Base-by-base conservation (phyloP, 495 filamentous ascomycete species). In the Daldinia vernicosa region DNA sequence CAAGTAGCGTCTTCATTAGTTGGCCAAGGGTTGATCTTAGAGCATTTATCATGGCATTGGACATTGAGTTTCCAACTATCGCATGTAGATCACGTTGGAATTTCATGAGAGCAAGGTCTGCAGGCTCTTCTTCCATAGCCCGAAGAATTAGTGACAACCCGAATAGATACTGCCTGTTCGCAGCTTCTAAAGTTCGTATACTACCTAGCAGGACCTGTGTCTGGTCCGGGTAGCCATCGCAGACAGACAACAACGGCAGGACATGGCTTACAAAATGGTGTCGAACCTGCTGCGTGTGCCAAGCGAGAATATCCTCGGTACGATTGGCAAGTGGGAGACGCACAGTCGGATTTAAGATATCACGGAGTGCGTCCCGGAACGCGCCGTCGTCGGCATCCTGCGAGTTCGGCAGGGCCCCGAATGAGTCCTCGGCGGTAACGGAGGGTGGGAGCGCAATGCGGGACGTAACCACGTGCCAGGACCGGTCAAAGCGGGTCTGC, bases 401-500 rank as follows among this genome's bases (percentile, higher is more conserved):
- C 39, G 86, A 77, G 67, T 83, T 83, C 11, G 81, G 69, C 40
- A 81, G 75, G 15, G 75, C 75, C 51, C 77, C 82, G 72, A 82
- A 81, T 32, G 78, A 80, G 57, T 82, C 80, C 57, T 81, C 80
- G 1, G 69, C 79, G 4, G 81, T 76, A 30, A 78, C 83, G 30
- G 83, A 80, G 51, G 80, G 66, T 11, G 89, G 88, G 3, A 93
- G 78, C 5, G 82, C 77, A 15, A 94, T 84, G 52, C 86, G 87
- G 39, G 82, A 80, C 11, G 89, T 92, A 51, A 90, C 90, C 2
- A 83, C 78, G 74, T 87, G 86, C 90, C 92, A 93, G 39, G 91
- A 88, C 59, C 86, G 84, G 69, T 91, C 86, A 85, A 89, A 93
- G 60, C 78, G 78, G 59, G 83, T 80, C 74, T 90, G 89, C 63